Evolutionary conservation across 148 eudicot genomes (phyloP).

Genomic region (Nepenthes mirabilis): DNA sequence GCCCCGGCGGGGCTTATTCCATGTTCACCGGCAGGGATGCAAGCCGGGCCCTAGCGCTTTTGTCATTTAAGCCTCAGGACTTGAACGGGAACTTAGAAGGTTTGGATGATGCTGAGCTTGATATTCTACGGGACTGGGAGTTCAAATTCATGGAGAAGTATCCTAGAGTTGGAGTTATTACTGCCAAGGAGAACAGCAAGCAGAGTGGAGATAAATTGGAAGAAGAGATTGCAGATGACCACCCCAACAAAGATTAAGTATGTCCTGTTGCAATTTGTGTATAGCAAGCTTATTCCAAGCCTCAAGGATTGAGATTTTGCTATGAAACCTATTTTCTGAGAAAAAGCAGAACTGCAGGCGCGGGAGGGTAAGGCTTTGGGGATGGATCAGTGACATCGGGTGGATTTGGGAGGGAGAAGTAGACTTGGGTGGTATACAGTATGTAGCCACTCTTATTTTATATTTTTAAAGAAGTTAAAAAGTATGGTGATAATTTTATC

Average conservation of each 20-base stretch:
- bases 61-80: conserved; percentile 78
- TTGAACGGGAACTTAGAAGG: conserved; percentile 67
- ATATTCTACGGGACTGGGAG: conserved; percentile 84
- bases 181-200: conserved; percentile 9
- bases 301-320: no score
- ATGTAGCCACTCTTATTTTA: no score
- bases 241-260: no score
- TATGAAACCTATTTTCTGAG: background rate
- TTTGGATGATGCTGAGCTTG: conserved; percentile 55
- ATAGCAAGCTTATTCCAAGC: no score
- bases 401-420: no score
- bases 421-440: no score
- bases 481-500: no score
- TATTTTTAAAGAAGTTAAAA: no score
- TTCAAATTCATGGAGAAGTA: conserved; percentile 81
- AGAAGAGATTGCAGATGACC: background rate
- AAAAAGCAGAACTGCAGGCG: no score
- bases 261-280: no score
- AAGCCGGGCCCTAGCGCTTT: conserved; percentile 80
- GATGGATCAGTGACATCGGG: no score
- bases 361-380: no score
- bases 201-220: background rate
- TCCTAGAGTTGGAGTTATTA: conserved; percentile 63
- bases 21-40: conserved; percentile 86
- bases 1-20: conserved; percentile 84